Evolutionary conservation across 306 rosid species (phyloP).

Genomic region (Trifolium dubium): DNA sequence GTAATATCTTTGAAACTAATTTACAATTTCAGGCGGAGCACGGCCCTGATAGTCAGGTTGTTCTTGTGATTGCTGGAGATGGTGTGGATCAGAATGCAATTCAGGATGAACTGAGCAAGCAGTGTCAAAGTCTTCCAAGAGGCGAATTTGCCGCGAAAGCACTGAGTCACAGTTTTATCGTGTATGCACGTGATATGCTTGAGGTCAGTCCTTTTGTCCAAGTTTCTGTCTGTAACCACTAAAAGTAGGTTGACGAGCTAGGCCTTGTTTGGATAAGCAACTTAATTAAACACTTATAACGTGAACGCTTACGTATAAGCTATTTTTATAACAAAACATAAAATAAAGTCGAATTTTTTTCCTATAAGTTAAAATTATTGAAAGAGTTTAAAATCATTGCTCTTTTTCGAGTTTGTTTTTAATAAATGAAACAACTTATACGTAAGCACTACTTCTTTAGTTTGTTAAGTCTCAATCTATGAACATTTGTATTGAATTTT

Average conservation of each 20-base stretch:
- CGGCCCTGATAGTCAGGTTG: constrained; percentile 99
- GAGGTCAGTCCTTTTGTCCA: constrained; percentile 66
- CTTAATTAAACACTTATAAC: not conserved
- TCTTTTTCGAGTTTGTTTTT: constrained; percentile 16
- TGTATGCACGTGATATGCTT: constrained; percentile 81
- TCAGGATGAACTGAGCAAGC: constrained; percentile 81
- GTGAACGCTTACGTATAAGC: not conserved
- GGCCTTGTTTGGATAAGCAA: not conserved
- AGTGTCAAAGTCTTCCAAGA: constrained; percentile 93
- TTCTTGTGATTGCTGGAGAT: constrained; percentile 91
- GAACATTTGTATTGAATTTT: constrained; percentile 15
- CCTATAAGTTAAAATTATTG: too few relatives aligned
- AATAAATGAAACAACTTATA: constrained; percentile 10
- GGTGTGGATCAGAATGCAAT: constrained; percentile 77
- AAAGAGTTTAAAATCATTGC: constrained; percentile 6
- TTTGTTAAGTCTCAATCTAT: constrained; percentile 24
- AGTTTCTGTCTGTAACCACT: constrained; percentile 9
- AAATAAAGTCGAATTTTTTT: not conserved
- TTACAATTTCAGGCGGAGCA: constrained; percentile 86
- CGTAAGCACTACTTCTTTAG: constrained; percentile 15
- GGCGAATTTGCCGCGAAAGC: constrained; percentile 91
- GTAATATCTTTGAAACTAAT: constrained; percentile 36
- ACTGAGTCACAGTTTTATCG: constrained; percentile 87
- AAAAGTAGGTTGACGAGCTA: constrained; percentile 1
- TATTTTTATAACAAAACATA: not conserved